phyloP scores from a whole-genome alignment of 257 asterid genomes.

The Buddleja alternifolia region DNA sequence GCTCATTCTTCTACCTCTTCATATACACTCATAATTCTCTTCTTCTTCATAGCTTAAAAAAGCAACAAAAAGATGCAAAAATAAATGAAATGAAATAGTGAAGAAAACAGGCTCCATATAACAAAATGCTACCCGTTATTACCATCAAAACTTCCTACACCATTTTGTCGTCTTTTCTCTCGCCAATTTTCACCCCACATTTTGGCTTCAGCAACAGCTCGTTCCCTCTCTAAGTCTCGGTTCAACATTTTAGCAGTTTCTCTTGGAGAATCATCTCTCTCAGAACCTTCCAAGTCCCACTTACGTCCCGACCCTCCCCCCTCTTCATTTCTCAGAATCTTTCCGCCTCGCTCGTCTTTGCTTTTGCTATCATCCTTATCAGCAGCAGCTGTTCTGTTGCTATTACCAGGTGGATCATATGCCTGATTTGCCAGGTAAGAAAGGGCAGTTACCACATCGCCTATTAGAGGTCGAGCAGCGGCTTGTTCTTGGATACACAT shows the following conservation, averaged over 20 bases:
- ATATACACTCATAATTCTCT: constrained; percentile 2
- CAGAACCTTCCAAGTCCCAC: constrained; percentile 79
- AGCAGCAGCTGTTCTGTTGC: constrained; percentile 33
- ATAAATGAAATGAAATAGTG: not conserved
- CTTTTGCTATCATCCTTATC: constrained; percentile 53
- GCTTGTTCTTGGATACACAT: constrained; percentile 99
- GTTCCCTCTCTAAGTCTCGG: constrained; percentile 81
- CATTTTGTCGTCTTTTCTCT: constrained; percentile 75
- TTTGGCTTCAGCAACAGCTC: constrained; percentile 98
- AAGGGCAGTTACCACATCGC: constrained; percentile 95
- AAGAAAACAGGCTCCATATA: not conserved
- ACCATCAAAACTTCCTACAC: constrained; percentile 65
- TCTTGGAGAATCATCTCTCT: constrained; percentile 81
- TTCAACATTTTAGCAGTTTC: constrained; percentile 69
- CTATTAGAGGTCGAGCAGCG: constrained; percentile 92
- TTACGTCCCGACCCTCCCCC: constrained; percentile 75
- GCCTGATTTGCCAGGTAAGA: constrained; percentile 90
- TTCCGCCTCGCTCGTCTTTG: constrained; percentile 60
- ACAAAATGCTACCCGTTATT: constrained; percentile 44
- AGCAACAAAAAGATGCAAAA: not conserved
- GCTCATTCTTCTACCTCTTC: constrained; percentile 12
- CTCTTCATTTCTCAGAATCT: constrained; percentile 67
- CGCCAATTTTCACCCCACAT: constrained; percentile 99
- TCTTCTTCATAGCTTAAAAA: not conserved
- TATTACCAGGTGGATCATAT: constrained; percentile 58